phyloP scores from a whole-genome alignment of 2,329 filamentous ascomycete genomes.

The Aspergillus tamarii region DNA sequence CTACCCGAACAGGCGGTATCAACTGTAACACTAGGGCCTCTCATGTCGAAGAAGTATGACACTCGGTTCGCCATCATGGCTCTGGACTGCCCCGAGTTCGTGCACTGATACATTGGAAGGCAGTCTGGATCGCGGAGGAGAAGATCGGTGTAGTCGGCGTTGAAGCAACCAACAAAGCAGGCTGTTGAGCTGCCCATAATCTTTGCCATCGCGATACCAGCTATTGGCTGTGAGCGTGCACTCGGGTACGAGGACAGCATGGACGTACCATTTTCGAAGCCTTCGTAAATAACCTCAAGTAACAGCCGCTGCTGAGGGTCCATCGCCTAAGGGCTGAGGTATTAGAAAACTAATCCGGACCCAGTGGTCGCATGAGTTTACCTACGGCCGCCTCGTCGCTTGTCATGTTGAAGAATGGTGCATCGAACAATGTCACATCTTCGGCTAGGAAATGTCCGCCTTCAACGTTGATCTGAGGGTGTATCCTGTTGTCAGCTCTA shows the following conservation, averaged over 20 bases:
- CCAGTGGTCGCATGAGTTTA: not conserved
- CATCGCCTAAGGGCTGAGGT: constrained; percentile 25
- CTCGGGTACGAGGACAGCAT: not conserved
- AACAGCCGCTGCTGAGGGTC: constrained; percentile 35
- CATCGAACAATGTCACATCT: constrained; percentile 35
- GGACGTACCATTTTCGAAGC: constrained; percentile 32
- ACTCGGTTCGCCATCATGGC: constrained; percentile 34
- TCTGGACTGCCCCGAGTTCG: constrained; percentile 30
- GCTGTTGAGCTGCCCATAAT: constrained; percentile 32
- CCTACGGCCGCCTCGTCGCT: constrained; percentile 33
- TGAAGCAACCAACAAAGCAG: constrained; percentile 34
- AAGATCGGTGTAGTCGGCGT: constrained; percentile 35
- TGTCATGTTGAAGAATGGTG: constrained; percentile 40
- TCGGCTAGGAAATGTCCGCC: constrained; percentile 32
- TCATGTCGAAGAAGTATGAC: constrained; percentile 32
- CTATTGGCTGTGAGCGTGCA: constrained; percentile 15
- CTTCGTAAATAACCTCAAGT: constrained; percentile 35
- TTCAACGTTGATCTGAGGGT: constrained; percentile 28
- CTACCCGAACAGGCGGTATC: constrained; percentile 40
- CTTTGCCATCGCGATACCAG: constrained; percentile 30
- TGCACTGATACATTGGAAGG: constrained; percentile 30
- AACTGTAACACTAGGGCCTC: constrained; percentile 36
- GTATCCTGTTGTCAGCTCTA: not conserved
- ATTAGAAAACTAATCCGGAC: not conserved
- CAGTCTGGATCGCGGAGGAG: constrained; percentile 33